Evolutionary conservation across 176 grass and related monocot species (phyloP).

Genomic region (Oryza meridionalis): DNA sequence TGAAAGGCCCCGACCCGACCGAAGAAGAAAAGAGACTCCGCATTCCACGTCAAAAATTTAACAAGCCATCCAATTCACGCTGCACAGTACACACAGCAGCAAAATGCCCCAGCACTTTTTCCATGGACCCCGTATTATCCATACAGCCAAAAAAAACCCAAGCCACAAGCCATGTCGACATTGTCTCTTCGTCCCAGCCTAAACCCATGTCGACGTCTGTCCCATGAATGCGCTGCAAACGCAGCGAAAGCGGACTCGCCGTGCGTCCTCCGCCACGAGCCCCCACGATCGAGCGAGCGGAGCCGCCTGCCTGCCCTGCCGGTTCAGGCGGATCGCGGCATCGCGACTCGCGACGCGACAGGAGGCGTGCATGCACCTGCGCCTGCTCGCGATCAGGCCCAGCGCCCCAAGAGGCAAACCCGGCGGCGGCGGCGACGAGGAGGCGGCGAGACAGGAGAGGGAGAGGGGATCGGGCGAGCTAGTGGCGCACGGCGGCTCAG

Average conservation of each 20-base stretch:
- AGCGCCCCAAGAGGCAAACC: too few relatives aligned
- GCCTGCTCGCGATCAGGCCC: too few relatives aligned
- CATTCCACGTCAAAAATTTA: neutral
- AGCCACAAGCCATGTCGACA: neutral
- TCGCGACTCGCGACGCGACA: neutral
- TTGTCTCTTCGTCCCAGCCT: neutral
- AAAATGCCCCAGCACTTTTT: slow-evolving; percentile 31
- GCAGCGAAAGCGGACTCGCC: neutral
- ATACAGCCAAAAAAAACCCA: neutral
- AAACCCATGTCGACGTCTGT: slow-evolving; percentile 16
- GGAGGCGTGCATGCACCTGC: too few relatives aligned
- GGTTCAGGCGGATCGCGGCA: neutral
- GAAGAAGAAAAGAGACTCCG: neutral
- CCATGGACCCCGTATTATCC: slow-evolving; percentile 17
- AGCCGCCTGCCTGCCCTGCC: neutral
- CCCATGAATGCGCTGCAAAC: slow-evolving; percentile 15
- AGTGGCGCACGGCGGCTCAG: neutral
- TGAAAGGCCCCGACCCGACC: too few relatives aligned
- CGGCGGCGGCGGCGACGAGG: too few relatives aligned
- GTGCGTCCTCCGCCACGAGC: too few relatives aligned
- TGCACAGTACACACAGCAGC: neutral
- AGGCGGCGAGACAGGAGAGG: neutral
- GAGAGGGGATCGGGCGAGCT: neutral
- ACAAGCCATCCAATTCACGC: neutral
- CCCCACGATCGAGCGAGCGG: too few relatives aligned